Percentiles rank a stretch among this genome's conserved stretches.
phyloP scores from a whole-genome alignment of 1,139 yeast genomes.

The Sugiyamaella castrensis region DNA sequence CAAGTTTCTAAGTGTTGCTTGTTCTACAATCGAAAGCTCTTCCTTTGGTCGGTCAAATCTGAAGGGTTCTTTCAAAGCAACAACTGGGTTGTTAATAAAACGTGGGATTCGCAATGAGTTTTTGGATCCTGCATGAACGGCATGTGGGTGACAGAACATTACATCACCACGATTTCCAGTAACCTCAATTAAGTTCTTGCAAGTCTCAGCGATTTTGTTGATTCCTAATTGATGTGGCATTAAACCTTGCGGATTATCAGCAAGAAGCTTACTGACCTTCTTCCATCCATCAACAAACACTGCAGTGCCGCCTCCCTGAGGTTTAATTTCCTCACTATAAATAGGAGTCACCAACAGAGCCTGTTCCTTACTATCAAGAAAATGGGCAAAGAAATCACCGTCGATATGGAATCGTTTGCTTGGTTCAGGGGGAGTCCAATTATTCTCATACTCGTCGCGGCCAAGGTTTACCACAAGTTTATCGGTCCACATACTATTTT shows the following conservation, averaged over 20 bases:
- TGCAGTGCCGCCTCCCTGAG: conserved; percentile 16
- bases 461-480: conserved; percentile 18
- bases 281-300: conserved; percentile 16
- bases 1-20: conserved; percentile 12
- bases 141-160: conserved; percentile 17
- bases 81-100: conserved; percentile 19
- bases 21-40: conserved; percentile 16
- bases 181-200: conserved; percentile 16
- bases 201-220: conserved; percentile 3
- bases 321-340: conserved; percentile 16
- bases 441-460: conserved; percentile 10
- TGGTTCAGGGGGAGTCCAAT: conserved; percentile 13
- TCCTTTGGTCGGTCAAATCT: conserved; percentile 12
- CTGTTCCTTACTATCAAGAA: conserved; percentile 19
- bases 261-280: conserved; percentile 13
- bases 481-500: conserved; percentile 17
- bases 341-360: conserved; percentile 20
- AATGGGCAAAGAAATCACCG: conserved; percentile 19
- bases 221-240: conserved; percentile 11
- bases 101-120: conserved; percentile 17
- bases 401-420: conserved; percentile 19
- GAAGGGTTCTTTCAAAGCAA: conserved; percentile 16
- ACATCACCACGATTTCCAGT: conserved; percentile 19
- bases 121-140: conserved; percentile 17
- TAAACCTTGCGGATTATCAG: conserved; percentile 17